Percentiles rank a stretch among this genome's conserved stretches.
Conservation (phyloP, 2,329 filamentous ascomycete species). For the Furcasterigmium sp. region DNA sequence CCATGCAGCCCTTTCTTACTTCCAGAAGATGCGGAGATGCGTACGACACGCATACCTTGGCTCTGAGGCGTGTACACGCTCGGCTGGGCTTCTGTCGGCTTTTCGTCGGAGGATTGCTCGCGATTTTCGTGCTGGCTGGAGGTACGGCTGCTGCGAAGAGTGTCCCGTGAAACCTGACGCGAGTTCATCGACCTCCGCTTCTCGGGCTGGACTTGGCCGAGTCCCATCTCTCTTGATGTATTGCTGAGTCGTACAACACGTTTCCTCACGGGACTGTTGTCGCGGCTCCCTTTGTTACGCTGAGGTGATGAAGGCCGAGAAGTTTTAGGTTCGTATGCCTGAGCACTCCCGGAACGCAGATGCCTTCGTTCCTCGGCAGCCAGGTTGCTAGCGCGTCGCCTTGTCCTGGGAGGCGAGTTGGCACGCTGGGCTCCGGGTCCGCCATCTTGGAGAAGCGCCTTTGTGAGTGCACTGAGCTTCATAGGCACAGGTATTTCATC, state of each 20-base stretch:
- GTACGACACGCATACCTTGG: slow-evolving; percentile 46
- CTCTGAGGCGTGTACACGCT: slow-evolving; percentile 49
- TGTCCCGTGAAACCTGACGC: slow-evolving; percentile 10
- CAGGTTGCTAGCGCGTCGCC: slow-evolving; percentile 43
- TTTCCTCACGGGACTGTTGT: slow-evolving; percentile 49
- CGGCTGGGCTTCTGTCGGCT: slow-evolving; percentile 20
- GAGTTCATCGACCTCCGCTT: slow-evolving; percentile 39
- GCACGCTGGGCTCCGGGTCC: slow-evolving; percentile 38
- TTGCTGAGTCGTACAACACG: slow-evolving; percentile 53
- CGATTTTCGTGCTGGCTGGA: slow-evolving; percentile 33
- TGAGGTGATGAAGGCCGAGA: slow-evolving; percentile 38
- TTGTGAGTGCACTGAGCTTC: slow-evolving; percentile 90
- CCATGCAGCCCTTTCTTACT: slow-evolving; percentile 27
- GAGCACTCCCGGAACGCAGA: slow-evolving; percentile 42
- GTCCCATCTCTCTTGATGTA: slow-evolving; percentile 33
- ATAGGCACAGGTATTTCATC: slow-evolving; percentile 89
- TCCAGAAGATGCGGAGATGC: slow-evolving; percentile 48
- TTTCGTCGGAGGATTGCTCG: slow-evolving; percentile 36
- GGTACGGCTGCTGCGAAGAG: slow-evolving; percentile 16
- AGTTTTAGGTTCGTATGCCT: slow-evolving; percentile 28
- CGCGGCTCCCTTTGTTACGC: slow-evolving; percentile 42
- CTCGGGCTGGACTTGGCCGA: slow-evolving; percentile 31
- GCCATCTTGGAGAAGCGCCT: slow-evolving; percentile 70
- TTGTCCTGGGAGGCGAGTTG: slow-evolving; percentile 40
- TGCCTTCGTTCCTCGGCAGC: slow-evolving; percentile 40